Base-by-base conservation (phyloP, 805 yeast species). In the Ascoidea tarda region DNA sequence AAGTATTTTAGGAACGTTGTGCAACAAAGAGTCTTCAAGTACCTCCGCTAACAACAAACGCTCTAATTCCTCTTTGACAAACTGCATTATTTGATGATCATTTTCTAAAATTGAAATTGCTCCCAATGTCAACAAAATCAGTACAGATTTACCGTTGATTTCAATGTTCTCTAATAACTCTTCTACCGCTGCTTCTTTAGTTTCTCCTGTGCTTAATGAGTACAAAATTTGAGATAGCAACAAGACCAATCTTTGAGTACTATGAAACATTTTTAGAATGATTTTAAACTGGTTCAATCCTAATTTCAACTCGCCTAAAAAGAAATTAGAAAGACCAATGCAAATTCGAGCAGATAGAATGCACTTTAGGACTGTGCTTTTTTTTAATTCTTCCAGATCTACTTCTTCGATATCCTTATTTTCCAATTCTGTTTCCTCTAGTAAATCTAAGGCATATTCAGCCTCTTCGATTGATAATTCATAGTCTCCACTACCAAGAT, bases 141-240 rank as follows among this genome's bases (percentile, higher is more conserved):
- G 61, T 49, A 87, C 66, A 2, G 89, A 79, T 1, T 85, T 71
- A 0, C 95, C 96, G 53, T 76, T 65, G 4, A 68, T 70, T 55
- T 77, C 82, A 46, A 89, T 78, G 59, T 74, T 79, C 31, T 75
- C 73, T 59, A 85, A 83, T 48, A 91, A 66, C 64, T 88, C 96
- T 59, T 89, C 96, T 49, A 86, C 62, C 0, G 97, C 96, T 1
- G 89, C 90, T 57, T 81, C 84, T 54, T 79, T 82, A 1, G 93
- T 80, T 5, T 85, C 93, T n/a, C 76, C 79, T 0, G 80, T 76
- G n/a, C 80, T 84, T 53, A 78, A 77, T 2, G 87, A 87, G 69
- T 83, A 84, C 50, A 93, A 70, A 0, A 90, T 84, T 62, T 89
- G 95, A 0, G 93, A 79, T 21, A 87, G 74, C 33, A 91, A 66